Evolutionary conservation across 179 eudicot genomes (phyloP).

Genomic region (Camellia oleifera): DNA sequence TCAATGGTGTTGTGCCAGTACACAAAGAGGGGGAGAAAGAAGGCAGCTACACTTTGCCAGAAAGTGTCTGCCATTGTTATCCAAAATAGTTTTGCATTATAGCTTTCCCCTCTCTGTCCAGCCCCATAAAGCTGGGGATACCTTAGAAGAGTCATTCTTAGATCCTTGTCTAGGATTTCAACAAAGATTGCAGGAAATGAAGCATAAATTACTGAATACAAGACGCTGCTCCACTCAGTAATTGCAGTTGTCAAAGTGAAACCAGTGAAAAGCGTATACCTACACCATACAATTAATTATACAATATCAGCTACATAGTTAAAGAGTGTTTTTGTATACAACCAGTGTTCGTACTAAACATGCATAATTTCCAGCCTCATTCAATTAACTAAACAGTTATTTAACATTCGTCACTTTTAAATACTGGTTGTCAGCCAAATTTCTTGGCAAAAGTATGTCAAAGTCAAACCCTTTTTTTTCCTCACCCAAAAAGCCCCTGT

Average conservation of each 20-base stretch:
- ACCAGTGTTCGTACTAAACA: background rate
- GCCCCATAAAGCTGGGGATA: conserved; percentile 74
- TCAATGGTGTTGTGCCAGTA: conserved; percentile 61
- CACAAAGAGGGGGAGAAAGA: conserved; percentile 65
- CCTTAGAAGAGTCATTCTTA: conserved; percentile 71
- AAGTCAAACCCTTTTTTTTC: too few relatives aligned
- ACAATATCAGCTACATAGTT: background rate
- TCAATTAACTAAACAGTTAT: too few relatives aligned
- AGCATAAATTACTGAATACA: conserved; percentile 84
- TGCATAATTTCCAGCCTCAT: background rate
- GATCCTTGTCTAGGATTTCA: conserved; percentile 90
- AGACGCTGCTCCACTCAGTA: conserved; percentile 90
- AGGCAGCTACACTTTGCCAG: conserved; percentile 86
- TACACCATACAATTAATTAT: conserved; percentile 22
- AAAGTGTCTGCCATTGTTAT: conserved; percentile 75
- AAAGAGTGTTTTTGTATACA: background rate
- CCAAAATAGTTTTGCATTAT: conserved; percentile 82
- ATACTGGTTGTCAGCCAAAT: too few relatives aligned
- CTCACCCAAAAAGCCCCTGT: too few relatives aligned
- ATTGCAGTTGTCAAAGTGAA: conserved; percentile 86
- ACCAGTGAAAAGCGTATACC: conserved; percentile 79
- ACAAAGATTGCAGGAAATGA: conserved; percentile 78
- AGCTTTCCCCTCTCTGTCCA: conserved; percentile 81
- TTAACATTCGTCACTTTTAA: too few relatives aligned
- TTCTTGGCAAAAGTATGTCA: too few relatives aligned